These are phyloP conservation scores for Mortierella sp. DNA, from an alignment of 371 early-diverging fungal species.

Conservation along the genomic window DNA sequence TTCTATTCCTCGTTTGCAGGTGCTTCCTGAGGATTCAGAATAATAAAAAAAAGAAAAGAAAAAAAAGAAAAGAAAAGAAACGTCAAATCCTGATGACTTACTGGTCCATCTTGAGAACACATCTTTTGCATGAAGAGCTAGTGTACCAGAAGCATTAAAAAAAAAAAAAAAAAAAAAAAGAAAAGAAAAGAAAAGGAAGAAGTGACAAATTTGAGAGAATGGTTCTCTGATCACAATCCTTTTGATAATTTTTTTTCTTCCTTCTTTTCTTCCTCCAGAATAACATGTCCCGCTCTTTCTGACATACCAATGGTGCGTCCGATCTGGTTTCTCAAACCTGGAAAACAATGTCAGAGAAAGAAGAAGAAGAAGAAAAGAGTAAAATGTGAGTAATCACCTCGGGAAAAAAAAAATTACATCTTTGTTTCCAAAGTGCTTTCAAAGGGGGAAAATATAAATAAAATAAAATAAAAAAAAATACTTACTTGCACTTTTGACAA, in stretches of 20 bases:
- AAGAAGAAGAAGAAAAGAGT: not conserved
- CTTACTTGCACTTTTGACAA: conserved; percentile 57
- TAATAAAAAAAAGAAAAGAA: not conserved
- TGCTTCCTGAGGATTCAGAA: too few relatives aligned
- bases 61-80: too few relatives aligned
- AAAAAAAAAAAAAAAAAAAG: not conserved
- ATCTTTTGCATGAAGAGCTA: conserved; percentile 46
- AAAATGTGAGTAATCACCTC: not conserved
- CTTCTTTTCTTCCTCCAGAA: not conserved
- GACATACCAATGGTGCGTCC: conserved; percentile 55
- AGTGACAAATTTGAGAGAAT: too few relatives aligned
- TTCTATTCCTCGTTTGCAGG: too few relatives aligned
- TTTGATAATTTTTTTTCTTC: too few relatives aligned
- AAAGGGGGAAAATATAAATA: too few relatives aligned
- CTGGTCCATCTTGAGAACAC: conserved; percentile 59
- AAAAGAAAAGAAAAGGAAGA: not conserved
- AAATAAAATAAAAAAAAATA: not conserved
- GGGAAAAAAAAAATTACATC: not conserved
- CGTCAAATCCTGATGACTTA: too few relatives aligned
- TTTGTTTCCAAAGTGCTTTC: too few relatives aligned
- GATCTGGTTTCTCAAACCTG: conserved; percentile 53
- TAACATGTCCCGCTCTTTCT: not conserved
- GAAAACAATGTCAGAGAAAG: not conserved
- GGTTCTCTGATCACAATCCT: too few relatives aligned
- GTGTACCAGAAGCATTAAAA: not conserved